Base-by-base conservation (phyloP, 75 land plant genomes). In the Chamaecyparis obtusa region DNA sequence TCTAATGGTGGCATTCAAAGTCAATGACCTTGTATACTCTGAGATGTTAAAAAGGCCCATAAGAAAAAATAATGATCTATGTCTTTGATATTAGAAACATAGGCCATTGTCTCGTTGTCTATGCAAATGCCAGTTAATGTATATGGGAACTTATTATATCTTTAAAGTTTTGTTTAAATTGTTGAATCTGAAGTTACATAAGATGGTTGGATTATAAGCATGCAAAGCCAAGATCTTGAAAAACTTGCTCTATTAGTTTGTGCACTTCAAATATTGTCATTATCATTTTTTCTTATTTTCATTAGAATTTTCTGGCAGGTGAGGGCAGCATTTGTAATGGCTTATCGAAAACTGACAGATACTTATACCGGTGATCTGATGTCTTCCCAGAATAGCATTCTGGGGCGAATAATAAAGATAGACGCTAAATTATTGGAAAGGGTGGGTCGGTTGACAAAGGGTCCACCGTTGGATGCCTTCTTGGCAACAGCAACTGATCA, bases 321-420 rank as follows among this genome's bases (percentile, higher is more conserved):
- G 27, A 93, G 91, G 75, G 94, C 97, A 83, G 99, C 99, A 78
- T 97, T 97, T 93, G 57, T 88, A n/a, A 91, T 89, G 89, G 97
- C 97, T n/a, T 89, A 88, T 89, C 86, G 92, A 19, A 81, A 85
- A 4, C 79, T 97, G 88, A 96, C 96, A 55, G 94, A 94, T 82
- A 81, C 88, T 57, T 89, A 89, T 85, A 83, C 84, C 64, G 89
- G 93, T 67, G 83, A 89, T 74, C 84, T 48, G 6, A 78, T 94
- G 30, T 91, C 90, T 27, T 87, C 93, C 5, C 72, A 91, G 36
- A 85, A 88, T 71, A 95, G 98, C 87, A 90, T 97, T 54, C 87
- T 97, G 46, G 95, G 99, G 5, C 92, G 92, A n/a, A 96, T 97
- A 77, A 93, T 97, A 21, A 91, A 97, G 60, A 92, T 95, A 36